Percentiles rank a stretch among this genome's conserved stretches.
Evolutionary conservation across 768 basidiomycete genomes (phyloP).

Genomic region (Amanita muscaria): DNA sequence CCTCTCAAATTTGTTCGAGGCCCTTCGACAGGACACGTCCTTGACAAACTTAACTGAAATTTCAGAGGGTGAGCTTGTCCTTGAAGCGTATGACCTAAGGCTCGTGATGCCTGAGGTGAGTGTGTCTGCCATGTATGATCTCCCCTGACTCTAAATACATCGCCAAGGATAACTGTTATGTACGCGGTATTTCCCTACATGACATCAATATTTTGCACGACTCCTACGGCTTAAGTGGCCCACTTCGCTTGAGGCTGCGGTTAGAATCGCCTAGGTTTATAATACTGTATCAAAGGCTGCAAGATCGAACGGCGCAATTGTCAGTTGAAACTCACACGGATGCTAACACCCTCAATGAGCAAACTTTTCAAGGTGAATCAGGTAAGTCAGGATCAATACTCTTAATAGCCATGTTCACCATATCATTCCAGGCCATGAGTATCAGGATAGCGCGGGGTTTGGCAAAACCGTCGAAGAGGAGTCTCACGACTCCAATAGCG

Average conservation of each 20-base stretch:
- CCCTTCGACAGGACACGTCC: constrained; percentile 54
- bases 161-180: constrained; percentile 57
- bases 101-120: constrained; percentile 58
- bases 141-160: constrained; percentile 1
- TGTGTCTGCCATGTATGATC: not conserved
- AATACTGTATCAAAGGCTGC: constrained; percentile 52
- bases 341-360: not conserved
- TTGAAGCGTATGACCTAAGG: constrained; percentile 66
- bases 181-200: constrained; percentile 62
- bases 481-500: too few species aligned
- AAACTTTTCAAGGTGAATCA: not conserved
- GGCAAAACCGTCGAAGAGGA: too few species aligned
- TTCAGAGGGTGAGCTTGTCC: constrained; percentile 50
- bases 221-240: constrained; percentile 50
- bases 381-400: not conserved
- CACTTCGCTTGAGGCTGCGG: constrained; percentile 50
- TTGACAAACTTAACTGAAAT: constrained; percentile 38
- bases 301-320: constrained; percentile 40
- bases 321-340: constrained; percentile 11
- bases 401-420: not conserved
- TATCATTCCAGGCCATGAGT: not conserved
- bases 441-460: too few species aligned
- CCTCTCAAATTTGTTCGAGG: constrained; percentile 59
- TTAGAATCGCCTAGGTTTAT: constrained; percentile 51
- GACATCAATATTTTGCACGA: constrained; percentile 67